These are phyloP conservation scores for Angomonas desouzai DNA, from an alignment of 208 protist species.

Conservation along the genomic window DNA sequence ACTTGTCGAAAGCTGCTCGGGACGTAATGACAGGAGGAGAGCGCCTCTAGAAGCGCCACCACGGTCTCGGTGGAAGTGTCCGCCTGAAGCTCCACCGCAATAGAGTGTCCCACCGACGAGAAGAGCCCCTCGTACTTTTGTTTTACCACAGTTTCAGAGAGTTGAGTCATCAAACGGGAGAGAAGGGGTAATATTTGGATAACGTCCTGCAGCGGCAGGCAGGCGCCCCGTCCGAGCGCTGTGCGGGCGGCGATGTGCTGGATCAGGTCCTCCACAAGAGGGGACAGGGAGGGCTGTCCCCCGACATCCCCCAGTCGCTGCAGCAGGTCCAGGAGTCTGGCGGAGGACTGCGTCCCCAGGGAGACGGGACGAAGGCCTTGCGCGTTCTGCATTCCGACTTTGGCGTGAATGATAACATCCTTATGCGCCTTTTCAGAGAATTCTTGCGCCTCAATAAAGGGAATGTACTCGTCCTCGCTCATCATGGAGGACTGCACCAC, in stretches of 20 bases:
- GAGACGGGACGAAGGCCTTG: conserved; percentile 58
- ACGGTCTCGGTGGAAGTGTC: conserved; percentile 20
- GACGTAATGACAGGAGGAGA: conserved; percentile 48
- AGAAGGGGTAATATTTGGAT: conserved; percentile 60
- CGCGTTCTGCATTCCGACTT: conserved; percentile 63
- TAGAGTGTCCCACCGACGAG: conserved; percentile 34
- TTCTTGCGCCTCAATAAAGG: conserved; percentile 61
- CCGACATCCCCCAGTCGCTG: conserved; percentile 33
- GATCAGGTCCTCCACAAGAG: conserved; percentile 50
- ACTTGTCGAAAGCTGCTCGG: conserved; percentile 53
- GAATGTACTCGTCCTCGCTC: conserved; percentile 69
- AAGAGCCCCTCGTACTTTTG: conserved; percentile 39
- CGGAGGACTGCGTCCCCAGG: conserved; percentile 37
- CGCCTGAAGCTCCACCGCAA: conserved; percentile 55
- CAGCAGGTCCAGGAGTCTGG: conserved; percentile 50
- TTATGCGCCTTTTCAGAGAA: conserved; percentile 55
- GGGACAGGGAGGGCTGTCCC: conserved; percentile 5
- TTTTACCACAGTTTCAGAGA: conserved; percentile 21
- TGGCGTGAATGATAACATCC: conserved; percentile 57
- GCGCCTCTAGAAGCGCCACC: conserved; percentile 50
- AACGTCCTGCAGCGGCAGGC: conserved; percentile 47
- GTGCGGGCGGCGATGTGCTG: conserved; percentile 65
- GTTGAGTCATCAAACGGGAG: conserved; percentile 17
- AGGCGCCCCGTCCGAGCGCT: conserved; percentile 34
- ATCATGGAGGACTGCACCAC: conserved; percentile 45